phyloP scores from a whole-genome alignment of 2,329 filamentous ascomycete genomes.

The Botrytis tulipae region DNA sequence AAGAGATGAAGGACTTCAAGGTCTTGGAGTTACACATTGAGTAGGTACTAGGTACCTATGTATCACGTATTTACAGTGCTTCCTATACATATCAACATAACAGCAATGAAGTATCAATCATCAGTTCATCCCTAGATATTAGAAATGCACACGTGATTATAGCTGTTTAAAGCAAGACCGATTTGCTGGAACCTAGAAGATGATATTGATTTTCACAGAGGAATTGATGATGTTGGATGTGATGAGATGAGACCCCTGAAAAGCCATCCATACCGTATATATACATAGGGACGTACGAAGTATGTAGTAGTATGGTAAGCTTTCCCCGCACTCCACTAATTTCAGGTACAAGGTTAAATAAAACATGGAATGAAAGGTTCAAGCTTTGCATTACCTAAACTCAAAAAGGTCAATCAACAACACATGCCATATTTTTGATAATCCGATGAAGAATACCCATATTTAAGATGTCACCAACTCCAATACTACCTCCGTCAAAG shows the following conservation, averaged over 20 bases:
- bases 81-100: neutral
- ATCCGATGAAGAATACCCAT: neutral
- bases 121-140: too few relatives aligned
- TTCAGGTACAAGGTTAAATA: constrained; percentile 2
- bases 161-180: too few relatives aligned
- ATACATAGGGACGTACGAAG: neutral
- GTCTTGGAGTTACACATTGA: neutral
- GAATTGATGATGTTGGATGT: neutral
- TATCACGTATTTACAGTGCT: neutral
- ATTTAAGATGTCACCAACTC: constrained; percentile 35
- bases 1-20: neutral
- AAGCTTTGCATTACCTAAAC: neutral
- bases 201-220: neutral
- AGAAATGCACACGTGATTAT: too few relatives aligned
- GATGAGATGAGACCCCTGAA: neutral
- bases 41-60: neutral
- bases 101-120: neutral
- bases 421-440: neutral
- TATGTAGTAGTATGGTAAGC: neutral
- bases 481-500: constrained; percentile 21
- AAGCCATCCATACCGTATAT: neutral
- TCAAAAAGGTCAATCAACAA: constrained; percentile 10
- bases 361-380: neutral
- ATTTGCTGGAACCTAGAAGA: neutral
- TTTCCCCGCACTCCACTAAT: constrained; percentile 12